A percentile compares a stretch with the other conserved stretches of the same genome.
These are phyloP conservation scores for Mucor circinelloides DNA, from an alignment of 371 early-diverging fungal species.

Conservation along the genomic window DNA sequence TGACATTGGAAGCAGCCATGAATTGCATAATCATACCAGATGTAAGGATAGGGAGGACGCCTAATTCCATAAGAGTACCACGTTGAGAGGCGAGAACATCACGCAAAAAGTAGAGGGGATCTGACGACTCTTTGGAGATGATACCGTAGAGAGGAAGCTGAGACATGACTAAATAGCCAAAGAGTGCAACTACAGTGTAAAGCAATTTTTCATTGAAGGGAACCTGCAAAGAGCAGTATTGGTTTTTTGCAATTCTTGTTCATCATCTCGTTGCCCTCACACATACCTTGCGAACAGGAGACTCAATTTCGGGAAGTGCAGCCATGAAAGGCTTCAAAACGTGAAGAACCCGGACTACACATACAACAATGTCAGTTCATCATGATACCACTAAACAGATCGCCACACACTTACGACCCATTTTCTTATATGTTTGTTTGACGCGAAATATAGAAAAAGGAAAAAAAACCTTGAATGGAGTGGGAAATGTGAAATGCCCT, in stretches of 20 bases:
- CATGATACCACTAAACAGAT: neutral
- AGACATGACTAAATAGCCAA: conserved; percentile 98
- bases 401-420: conserved; percentile 25
- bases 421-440: conserved; percentile 6
- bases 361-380: neutral
- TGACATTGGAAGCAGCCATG: conserved; percentile 94
- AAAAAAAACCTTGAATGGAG: conserved; percentile 7
- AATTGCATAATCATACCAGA: conserved; percentile 99
- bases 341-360: conserved; percentile 92
- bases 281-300: conserved; percentile 94
- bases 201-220: conserved; percentile 98
- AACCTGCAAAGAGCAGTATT: conserved; percentile 54
- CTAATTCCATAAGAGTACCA: conserved; percentile 99
- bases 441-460: conserved; percentile 15
- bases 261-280: conserved; percentile 10
- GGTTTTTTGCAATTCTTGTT: neutral
- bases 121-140: conserved; percentile 96
- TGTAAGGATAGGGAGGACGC: conserved; percentile 99
- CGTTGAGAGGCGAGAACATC: conserved; percentile 99
- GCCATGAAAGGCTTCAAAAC: conserved; percentile 98
- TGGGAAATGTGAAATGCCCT: conserved; percentile 4
- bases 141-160: conserved; percentile 99
- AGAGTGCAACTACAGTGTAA: conserved; percentile 98
- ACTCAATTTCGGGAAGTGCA: conserved; percentile 96
- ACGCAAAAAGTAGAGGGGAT: conserved; percentile 99